phyloP scores from a whole-genome alignment of 176 grass and related monocot species.

The Melocanna baccifera region DNA sequence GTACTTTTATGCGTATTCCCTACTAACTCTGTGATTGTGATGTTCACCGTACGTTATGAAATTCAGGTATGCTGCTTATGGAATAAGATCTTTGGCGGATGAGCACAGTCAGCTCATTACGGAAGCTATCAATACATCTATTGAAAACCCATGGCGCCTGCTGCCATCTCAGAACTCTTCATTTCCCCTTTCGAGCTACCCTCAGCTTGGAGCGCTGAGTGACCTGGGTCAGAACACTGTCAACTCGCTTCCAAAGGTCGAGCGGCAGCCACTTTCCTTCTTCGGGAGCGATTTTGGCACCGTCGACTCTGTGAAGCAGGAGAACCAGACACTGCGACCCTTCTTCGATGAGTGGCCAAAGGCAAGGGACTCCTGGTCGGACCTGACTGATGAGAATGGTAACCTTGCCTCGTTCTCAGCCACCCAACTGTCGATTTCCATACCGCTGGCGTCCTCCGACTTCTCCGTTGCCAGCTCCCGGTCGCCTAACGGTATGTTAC shows the following conservation, averaged over 20 bases:
- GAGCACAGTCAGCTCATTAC: slow-evolving; percentile 61
- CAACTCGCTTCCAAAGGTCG: slow-evolving; percentile 36
- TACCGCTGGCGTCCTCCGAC: slow-evolving; percentile 59
- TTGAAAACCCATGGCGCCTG: slow-evolving; percentile 53
- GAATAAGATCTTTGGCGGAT: slow-evolving; percentile 40
- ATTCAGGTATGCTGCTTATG: slow-evolving; percentile 47
- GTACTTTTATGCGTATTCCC: not conserved
- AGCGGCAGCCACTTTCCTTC: slow-evolving; percentile 43
- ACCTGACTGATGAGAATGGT: slow-evolving; percentile 45
- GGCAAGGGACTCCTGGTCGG: slow-evolving; percentile 55
- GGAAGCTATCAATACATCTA: slow-evolving; percentile 48
- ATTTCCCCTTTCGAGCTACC: slow-evolving; percentile 41
- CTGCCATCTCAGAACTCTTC: slow-evolving; percentile 27
- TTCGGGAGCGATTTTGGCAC: slow-evolving; percentile 28
- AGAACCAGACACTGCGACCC: slow-evolving; percentile 55
- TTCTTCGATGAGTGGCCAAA: slow-evolving; percentile 94
- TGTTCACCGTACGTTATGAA: not conserved
- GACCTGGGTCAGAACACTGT: slow-evolving; percentile 32
- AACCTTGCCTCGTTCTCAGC: slow-evolving; percentile 55
- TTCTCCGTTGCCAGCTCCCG: slow-evolving; percentile 66
- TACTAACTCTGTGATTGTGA: not conserved
- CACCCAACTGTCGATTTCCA: slow-evolving; percentile 81
- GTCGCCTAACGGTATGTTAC: slow-evolving; percentile 48
- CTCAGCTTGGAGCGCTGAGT: slow-evolving; percentile 25
- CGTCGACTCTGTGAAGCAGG: slow-evolving; percentile 36